Evolutionary conservation across 2,329 filamentous ascomycete genomes (phyloP), one percentile per base, ranked within the genome.

Genomic region (Exutisphaerella laricina): DNA sequence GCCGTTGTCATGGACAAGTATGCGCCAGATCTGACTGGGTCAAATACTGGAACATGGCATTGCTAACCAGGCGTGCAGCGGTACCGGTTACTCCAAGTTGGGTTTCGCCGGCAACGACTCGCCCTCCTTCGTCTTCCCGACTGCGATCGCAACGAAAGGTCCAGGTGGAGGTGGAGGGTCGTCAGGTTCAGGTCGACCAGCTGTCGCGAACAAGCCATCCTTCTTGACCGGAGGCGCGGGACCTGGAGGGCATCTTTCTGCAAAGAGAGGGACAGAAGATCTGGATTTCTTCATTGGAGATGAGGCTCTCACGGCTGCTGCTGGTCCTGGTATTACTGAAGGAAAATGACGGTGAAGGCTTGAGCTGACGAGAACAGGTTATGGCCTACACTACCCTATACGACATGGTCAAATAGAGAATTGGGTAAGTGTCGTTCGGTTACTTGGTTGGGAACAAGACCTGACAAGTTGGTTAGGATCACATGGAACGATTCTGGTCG

Each of bases 1-100:
- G 92, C 92, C 86, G 92, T 98, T 96, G 92, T 98, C 88, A 98
- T 98, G 90, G 92, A 98, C 92, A 98, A 98, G 92, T 96, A 84
- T 45, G 55, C 42, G 29, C 41, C 31, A 39, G 35, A 34, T 39
- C 28, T 25, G 18, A 26, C 23, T 17, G 10, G 18, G n/a, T 21
- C 28, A 4, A 7, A 10, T 17, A 12, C 21, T 5, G 14, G 17
- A 36, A 20, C 10, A 42, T 16, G 33, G 5, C 30, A 53, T 45
- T 53, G 56, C 59, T 51, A 61, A 52, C 37, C 43, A 45, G n/a
- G 14, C 30, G 23, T 28, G 49, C 69, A 98, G 92, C 84, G 92
- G 92, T 75, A 98, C 92, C 73, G 92, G 92, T 64, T 98, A 94
- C 72, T 97, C 92, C 49, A 98, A 98, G 77, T 84, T 98, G 70